phyloP scores from a whole-genome alignment of 2,329 filamentous ascomycete genomes.

The Seiridium cupressi region DNA sequence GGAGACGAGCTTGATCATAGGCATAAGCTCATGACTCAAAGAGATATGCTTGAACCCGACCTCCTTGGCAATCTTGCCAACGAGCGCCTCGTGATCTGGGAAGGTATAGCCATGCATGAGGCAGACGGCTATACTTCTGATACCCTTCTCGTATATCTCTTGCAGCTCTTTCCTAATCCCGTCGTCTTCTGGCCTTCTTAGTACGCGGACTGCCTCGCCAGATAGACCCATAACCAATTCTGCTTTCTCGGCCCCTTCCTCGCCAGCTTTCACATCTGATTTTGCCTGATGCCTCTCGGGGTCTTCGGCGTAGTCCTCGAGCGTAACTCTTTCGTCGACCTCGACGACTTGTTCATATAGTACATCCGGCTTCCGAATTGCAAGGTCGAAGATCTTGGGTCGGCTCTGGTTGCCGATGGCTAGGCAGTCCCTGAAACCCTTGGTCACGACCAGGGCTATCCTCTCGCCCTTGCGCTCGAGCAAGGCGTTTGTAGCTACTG shows the following conservation, averaged over 20 bases:
- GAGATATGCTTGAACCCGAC: constrained; percentile 84
- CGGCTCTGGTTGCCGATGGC: constrained; percentile 88
- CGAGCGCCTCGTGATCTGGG: constrained; percentile 76
- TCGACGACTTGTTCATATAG: constrained; percentile 85
- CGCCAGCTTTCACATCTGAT: constrained; percentile 53
- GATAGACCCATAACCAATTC: constrained; percentile 70
- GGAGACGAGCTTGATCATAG: constrained; percentile 83
- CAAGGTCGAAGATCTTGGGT: constrained; percentile 87
- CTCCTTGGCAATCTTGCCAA: constrained; percentile 74
- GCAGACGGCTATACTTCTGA: constrained; percentile 83
- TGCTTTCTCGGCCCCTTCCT: constrained; percentile 41
- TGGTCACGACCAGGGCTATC: constrained; percentile 83
- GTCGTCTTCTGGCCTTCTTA: constrained; percentile 58
- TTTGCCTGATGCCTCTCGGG: constrained; percentile 59
- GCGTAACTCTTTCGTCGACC: constrained; percentile 83
- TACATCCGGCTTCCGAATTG: constrained; percentile 82
- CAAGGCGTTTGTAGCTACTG: constrained; percentile 88
- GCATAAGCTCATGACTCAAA: constrained; percentile 78
- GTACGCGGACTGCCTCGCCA: constrained; percentile 71
- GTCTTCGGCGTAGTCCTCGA: constrained; percentile 91
- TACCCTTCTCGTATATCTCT: constrained; percentile 65
- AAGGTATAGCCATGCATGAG: constrained; percentile 93
- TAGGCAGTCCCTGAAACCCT: constrained; percentile 84
- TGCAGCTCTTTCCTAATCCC: constrained; percentile 61
- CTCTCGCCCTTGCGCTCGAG: constrained; percentile 87